Evolutionary conservation across 257 asterid genomes (phyloP).

Genomic region (Solanum clarkiae): DNA sequence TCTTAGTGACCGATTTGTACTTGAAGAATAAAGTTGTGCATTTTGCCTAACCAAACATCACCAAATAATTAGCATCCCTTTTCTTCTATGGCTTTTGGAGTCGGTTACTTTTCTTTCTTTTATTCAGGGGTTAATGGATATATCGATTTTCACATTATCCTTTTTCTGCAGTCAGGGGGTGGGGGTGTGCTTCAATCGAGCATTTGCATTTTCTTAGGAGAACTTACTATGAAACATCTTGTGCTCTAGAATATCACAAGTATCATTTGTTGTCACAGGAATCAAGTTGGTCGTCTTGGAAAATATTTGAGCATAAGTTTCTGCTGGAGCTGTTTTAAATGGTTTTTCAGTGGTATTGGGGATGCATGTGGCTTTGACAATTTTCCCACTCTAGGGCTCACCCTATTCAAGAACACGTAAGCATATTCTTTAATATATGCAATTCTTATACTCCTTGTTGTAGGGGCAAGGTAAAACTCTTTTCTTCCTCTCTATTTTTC

Average conservation of each 20-base stretch:
- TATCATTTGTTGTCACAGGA: conserved; percentile 30
- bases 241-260: background rate
- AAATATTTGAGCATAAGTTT: conserved; percentile 90
- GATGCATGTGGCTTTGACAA: conserved; percentile 96
- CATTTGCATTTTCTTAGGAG: background rate
- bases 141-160: background rate
- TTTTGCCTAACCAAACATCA: background rate
- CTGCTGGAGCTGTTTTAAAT: conserved; percentile 87
- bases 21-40: background rate
- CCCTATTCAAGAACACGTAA: conserved; percentile 74
- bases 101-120: background rate
- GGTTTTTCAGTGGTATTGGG: conserved; percentile 96
- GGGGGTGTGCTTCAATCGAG: background rate
- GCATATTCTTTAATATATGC: background rate
- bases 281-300: conserved; percentile 80
- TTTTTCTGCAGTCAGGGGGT: background rate
- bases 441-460: background rate
- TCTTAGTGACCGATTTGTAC: background rate
- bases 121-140: background rate
- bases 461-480: background rate
- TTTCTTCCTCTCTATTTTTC: background rate
- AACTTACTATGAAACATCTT: background rate
- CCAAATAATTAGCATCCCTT: background rate
- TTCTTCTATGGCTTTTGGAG: background rate
- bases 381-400: conserved; percentile 76